Base-by-base conservation (phyloP, 129 eudicot genomes). In the Solidago caesia region DNA sequence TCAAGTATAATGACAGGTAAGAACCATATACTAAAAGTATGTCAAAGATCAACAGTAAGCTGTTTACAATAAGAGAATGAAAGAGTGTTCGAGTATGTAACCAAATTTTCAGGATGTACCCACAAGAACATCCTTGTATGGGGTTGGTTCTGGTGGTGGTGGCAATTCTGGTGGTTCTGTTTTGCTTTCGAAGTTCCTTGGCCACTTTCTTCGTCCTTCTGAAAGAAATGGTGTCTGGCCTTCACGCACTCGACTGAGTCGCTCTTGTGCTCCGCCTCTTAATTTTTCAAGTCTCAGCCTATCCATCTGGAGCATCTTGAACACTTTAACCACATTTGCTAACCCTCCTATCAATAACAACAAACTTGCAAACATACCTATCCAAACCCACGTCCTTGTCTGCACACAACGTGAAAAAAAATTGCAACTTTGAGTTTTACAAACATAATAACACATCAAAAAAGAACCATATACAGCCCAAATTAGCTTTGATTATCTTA, bases 221-320 rank as follows among this genome's bases (percentile, higher is more conserved):
- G 73, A 41, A 8, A 91, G 80, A 71, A 91, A 84, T 1, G 97
- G 97, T 11, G 77, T 78, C 4, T 81, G 88, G 63, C 96, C 90
- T 79, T 93, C 98, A 39, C 96, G 68, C 67, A 59, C 79, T 55
- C 78, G 81, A n/a, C 70, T 58, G 6, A 94, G 77, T 48, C 81
- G 75, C 61, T 91, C 99, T 80, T 91, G 97, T 39, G 97, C 99
- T 41, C 99, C 97, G 3, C 99, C 99, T 72, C 99, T 82, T 62
- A 94, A 80, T 47, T 94, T 94, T 79, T 91, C 96, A 44, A 94
- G 82, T 64, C 97, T 85, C 16, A 90, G 75, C 49, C 91, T 88
- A 25, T 79, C 81, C 45, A 76, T 68, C 67, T 88, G 96, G 33
- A 88, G 96, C 99, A 94, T 91, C 91, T 91, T 91, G 86, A 94